Conservation (phyloP, 1,139 yeast genomes). For the Pichia sp. region DNA sequence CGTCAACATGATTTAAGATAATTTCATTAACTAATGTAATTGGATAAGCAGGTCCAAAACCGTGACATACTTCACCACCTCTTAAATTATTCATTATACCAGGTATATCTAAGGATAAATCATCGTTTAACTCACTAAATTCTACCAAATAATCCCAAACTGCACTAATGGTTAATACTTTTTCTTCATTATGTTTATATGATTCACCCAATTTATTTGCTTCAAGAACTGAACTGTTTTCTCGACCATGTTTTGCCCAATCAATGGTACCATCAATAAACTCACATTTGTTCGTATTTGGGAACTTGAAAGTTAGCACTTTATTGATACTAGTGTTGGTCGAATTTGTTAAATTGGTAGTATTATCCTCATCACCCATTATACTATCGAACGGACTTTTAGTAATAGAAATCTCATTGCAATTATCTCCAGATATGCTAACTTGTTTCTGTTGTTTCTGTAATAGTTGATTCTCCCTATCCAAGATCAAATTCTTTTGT, state of each 20-base stretch:
- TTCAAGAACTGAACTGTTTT: neutral
- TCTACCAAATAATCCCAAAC: conserved; percentile 71
- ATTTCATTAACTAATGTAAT: conserved; percentile 40
- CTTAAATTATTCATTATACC: conserved; percentile 51
- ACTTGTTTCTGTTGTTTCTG: conserved; percentile 16
- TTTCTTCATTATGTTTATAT: conserved; percentile 31
- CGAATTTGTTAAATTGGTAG: neutral
- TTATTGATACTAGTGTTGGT: neutral
- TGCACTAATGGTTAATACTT: conserved; percentile 65
- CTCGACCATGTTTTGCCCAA: conserved; percentile 10
- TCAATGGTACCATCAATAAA: conserved; percentile 23
- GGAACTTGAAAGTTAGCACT: conserved; percentile 10
- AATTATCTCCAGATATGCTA: neutral
- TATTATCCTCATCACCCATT: neutral
- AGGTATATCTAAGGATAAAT: conserved; percentile 47
- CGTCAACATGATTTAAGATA: conserved; percentile 15
- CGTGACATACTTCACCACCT: conserved; percentile 73
- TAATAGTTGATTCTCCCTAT: conserved; percentile 54
- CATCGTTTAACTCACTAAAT: conserved; percentile 44
- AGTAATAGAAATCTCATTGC: neutral
- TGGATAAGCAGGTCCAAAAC: conserved; percentile 76
- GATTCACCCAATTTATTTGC: conserved; percentile 11
- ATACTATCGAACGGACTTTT: neutral
- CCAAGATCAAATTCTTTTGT: conserved; percentile 47
- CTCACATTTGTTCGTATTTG: conserved; percentile 19